Evolutionary conservation across 2,329 filamentous ascomycete genomes (phyloP).

Genomic region (Fusarium foetens): DNA sequence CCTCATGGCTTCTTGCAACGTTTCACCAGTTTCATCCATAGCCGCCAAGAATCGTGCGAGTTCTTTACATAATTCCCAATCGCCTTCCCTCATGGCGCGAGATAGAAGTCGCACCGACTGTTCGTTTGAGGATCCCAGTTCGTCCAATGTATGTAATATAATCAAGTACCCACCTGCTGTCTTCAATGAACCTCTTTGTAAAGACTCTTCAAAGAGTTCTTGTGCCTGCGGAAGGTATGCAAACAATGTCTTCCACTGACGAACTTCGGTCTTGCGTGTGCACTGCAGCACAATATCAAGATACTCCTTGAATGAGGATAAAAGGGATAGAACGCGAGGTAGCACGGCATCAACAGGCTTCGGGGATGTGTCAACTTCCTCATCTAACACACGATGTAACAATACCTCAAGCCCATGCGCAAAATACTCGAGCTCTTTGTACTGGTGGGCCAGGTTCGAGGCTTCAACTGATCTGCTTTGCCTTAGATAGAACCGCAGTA

Average conservation of each 20-base stretch:
- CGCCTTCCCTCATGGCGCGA: conserved; percentile 82
- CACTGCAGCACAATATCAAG: conserved; percentile 97
- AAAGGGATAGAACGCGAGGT: conserved; percentile 69
- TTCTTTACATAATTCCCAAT: conserved; percentile 97
- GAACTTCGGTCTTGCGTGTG: conserved; percentile 94
- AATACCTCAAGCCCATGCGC: conserved; percentile 92
- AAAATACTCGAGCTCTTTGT: conserved; percentile 89
- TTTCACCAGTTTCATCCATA: conserved; percentile 86
- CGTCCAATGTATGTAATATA: conserved; percentile 85
- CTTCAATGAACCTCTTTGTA: conserved; percentile 86
- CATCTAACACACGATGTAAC: conserved; percentile 91
- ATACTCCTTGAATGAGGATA: conserved; percentile 83
- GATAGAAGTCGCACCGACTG: conserved; percentile 84
- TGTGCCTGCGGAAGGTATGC: conserved; percentile 89
- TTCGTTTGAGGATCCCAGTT: conserved; percentile 74
- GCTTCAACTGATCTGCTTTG: conserved; percentile 83
- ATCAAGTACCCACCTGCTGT: conserved; percentile 97
- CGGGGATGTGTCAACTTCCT: conserved; percentile 83
- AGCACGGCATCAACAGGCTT: conserved; percentile 72
- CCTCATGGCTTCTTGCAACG: conserved; percentile 77
- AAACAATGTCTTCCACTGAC: conserved; percentile 95
- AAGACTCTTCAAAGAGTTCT: conserved; percentile 91
- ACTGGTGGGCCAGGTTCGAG: conserved; percentile 83
- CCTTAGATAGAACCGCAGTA: conserved; percentile 81
- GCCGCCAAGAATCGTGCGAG: conserved; percentile 94